Base-by-base conservation (phyloP, 768 basidiomycete genomes). In the Phaeotremella fagi region DNA sequence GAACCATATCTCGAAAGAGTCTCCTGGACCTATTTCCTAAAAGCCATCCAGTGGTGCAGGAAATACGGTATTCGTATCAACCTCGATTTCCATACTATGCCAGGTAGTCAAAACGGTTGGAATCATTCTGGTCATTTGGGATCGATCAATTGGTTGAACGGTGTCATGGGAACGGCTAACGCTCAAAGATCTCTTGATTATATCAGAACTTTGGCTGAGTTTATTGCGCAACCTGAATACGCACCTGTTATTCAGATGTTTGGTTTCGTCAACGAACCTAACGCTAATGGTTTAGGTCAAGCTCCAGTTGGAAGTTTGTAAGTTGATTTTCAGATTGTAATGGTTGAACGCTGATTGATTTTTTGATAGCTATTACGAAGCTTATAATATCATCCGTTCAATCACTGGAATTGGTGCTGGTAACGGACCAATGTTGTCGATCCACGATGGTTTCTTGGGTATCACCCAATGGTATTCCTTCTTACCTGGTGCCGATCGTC, bases 31-130 rank as follows among this genome's bases (percentile, higher is more conserved):
- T 94, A 97, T 75, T 87, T 95, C 77, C 79, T 97, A 52, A 90
- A 91, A 75, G 90, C 90, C 4, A 81, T 99, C 57, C 77, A 84
- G 61, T 99, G 95, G 95, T 88, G 88, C 11, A 83, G 94, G 53
- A 99, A 99, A 77, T 99, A 99, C 73, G 95, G 95, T 11, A 66
- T 98, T 50, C 85, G 95, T 50, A 89, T 99, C 71, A 95, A 95
- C 73, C 81, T 99, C 42, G 95, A 99, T 74, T 52, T 74, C 47
- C 70, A 72, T 65, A 53, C 63, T 23, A 78, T 84, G 23, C 88
- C 89, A 25, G 89, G 89, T 25, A 58, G 55, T 18, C 57, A 70
- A 46, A 52, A 94, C 70, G 91, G 90, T 7, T 95, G 89, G 90
- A 99, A 98, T 73, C 94, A 98, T 76, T 92, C 89, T 11, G 92